Percentiles rank a stretch among this genome's conserved stretches.
These are phyloP conservation scores for Linnemannia schmuckeri DNA, from an alignment of 192 early-diverging fungal genomes.

Conservation along the genomic window DNA sequence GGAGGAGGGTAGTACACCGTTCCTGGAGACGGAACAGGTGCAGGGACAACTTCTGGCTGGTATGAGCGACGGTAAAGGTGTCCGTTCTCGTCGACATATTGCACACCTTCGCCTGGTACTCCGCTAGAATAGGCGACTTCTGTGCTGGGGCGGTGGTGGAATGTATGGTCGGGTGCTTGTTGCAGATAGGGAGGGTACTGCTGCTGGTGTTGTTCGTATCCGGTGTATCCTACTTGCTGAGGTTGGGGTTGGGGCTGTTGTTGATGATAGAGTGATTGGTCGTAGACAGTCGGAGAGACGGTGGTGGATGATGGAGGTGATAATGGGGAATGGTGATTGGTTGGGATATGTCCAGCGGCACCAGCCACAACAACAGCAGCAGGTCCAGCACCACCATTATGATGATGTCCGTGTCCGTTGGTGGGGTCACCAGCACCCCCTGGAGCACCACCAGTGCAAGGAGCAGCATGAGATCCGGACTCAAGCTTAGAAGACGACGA, in stretches of 20 bases:
- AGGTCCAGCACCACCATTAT: neutral
- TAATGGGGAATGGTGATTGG: neutral
- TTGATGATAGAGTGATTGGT: neutral
- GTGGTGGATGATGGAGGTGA: neutral
- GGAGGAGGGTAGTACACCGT: constrained; percentile 27
- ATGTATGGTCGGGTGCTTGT: neutral
- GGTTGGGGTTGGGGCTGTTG: constrained; percentile 4
- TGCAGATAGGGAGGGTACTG: neutral
- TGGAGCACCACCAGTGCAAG: neutral
- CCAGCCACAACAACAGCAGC: neutral
- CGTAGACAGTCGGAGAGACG: neutral
- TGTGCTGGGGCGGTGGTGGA: neutral
- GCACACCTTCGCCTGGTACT: neutral
- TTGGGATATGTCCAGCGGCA: neutral
- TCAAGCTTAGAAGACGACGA: neutral
- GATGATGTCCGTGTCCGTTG: neutral
- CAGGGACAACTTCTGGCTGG: neutral
- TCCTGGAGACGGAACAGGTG: neutral
- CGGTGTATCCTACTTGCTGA: neutral
- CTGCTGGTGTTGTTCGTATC: neutral
- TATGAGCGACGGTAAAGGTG: constrained; percentile 2
- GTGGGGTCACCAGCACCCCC: neutral
- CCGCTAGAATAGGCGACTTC: neutral
- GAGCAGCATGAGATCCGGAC: neutral
- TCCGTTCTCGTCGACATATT: neutral